Evolutionary conservation across 345 rosid species (phyloP).

Genomic region (Nephelium lappaceum): DNA sequence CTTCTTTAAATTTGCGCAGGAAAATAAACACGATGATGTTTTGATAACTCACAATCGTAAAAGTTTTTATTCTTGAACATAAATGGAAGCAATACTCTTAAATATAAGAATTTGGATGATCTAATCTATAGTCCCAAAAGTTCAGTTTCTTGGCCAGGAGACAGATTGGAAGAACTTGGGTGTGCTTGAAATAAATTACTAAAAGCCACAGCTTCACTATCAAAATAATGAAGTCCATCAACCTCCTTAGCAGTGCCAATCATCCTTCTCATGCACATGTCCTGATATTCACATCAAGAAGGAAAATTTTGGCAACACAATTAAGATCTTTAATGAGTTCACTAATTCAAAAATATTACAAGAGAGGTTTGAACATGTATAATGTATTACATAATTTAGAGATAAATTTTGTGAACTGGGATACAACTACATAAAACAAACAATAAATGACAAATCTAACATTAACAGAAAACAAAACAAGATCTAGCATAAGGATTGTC

Average conservation of each 20-base stretch:
- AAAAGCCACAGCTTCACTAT: not conserved
- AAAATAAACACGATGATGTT: not conserved
- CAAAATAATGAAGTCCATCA: not conserved
- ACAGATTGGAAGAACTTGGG: not conserved
- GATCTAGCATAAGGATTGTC: no score
- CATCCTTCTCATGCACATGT: not conserved
- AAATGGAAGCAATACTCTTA: no score
- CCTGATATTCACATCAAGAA: not conserved
- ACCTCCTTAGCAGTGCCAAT: not conserved
- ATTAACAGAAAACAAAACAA: no score
- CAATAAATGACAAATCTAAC: no score
- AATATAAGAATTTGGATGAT: not conserved
- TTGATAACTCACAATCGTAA: not conserved
- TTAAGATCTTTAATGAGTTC: not conserved
- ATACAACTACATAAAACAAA: not conserved
- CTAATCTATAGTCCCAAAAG: not conserved
- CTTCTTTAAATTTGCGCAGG: no score
- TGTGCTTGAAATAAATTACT: not conserved
- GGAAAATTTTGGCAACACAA: not conserved
- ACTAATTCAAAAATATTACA: not conserved
- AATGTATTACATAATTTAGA: not conserved
- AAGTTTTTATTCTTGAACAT: no score
- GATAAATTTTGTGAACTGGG: not conserved
- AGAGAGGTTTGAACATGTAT: not conserved
- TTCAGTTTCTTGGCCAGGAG: not conserved